Percentiles rank a stretch among this genome's conserved stretches.
These are phyloP conservation scores for Lichtheimia ramosa DNA, from an alignment of 371 early-diverging fungal genomes.

Conservation along the genomic window DNA sequence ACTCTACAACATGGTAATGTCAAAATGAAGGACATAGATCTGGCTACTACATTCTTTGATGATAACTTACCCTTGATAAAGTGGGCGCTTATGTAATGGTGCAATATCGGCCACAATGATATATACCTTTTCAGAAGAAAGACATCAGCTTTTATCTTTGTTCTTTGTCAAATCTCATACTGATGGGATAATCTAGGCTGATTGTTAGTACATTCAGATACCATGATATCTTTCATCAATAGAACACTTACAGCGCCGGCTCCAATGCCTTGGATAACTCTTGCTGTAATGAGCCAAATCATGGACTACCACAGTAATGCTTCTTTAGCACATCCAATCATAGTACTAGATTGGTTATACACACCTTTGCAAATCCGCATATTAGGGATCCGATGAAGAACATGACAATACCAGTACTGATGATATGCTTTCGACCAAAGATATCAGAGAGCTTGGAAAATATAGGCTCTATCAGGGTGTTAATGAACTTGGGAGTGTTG, in stretches of 20 bases:
- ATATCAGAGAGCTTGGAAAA: conserved; percentile 69
- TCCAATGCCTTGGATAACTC: conserved; percentile 64
- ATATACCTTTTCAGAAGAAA: conserved; percentile 28
- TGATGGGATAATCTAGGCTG: neutral
- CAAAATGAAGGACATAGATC: conserved; percentile 33
- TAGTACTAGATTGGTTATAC: neutral
- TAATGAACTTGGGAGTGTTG: neutral
- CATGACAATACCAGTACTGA: conserved; percentile 50
- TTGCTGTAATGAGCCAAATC: conserved; percentile 60
- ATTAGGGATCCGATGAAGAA: conserved; percentile 64
- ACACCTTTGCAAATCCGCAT: conserved; percentile 53
- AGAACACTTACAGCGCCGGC: conserved; percentile 43
- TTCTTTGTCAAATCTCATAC: neutral
- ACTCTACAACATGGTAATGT: conserved; percentile 26
- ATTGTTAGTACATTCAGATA: neutral
- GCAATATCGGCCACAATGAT: conserved; percentile 66
- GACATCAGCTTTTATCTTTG: too few species aligned
- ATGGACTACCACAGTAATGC: conserved; percentile 38
- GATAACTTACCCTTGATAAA: conserved; percentile 48
- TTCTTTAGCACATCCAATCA: neutral
- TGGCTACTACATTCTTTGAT: neutral
- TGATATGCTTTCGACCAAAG: conserved; percentile 69
- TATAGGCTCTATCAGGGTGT: conserved; percentile 26
- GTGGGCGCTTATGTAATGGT: conserved; percentile 52
- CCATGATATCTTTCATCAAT: neutral